phyloP scores from a whole-genome alignment of 352 stramenopile species.

The Thalassiosira delicatula region DNA sequence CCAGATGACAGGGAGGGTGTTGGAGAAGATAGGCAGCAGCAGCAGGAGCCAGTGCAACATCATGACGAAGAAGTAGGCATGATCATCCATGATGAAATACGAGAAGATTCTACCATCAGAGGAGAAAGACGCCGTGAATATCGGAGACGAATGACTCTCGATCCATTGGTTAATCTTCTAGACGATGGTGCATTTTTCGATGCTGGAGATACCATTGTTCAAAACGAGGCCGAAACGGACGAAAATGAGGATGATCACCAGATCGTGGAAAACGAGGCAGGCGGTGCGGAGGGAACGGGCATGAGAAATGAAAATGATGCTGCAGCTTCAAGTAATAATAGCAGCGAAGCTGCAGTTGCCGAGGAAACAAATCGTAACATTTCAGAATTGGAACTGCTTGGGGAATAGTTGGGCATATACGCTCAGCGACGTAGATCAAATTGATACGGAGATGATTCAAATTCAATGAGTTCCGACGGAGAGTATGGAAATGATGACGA shows the following conservation, averaged over 20 bases:
- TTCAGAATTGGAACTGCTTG: conserved; percentile 1
- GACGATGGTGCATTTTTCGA: conserved; percentile 15
- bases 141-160: conserved; percentile 32
- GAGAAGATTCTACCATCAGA: conserved; percentile 8
- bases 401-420: conserved; percentile 10
- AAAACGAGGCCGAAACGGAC: conserved; percentile 8
- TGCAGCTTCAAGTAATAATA: conserved; percentile 20
- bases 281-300: background rate
- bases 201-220: conserved; percentile 2
- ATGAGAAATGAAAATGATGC: conserved; percentile 12
- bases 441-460: background rate
- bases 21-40: background rate
- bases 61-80: conserved; percentile 10
- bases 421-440: too few species aligned
- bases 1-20: background rate
- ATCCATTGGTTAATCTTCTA: conserved; percentile 41
- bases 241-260: conserved; percentile 17
- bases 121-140: conserved; percentile 27
- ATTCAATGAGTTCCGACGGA: too few species aligned
- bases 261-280: background rate
- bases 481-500: too few species aligned
- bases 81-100: conserved; percentile 7
- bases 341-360: background rate
- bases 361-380: background rate
- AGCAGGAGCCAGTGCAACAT: background rate